A percentile compares a stretch with the other conserved stretches of the same genome.
Conservation (phyloP, 2,329 filamentous ascomycete species). For the Penicillium crustosum region DNA sequence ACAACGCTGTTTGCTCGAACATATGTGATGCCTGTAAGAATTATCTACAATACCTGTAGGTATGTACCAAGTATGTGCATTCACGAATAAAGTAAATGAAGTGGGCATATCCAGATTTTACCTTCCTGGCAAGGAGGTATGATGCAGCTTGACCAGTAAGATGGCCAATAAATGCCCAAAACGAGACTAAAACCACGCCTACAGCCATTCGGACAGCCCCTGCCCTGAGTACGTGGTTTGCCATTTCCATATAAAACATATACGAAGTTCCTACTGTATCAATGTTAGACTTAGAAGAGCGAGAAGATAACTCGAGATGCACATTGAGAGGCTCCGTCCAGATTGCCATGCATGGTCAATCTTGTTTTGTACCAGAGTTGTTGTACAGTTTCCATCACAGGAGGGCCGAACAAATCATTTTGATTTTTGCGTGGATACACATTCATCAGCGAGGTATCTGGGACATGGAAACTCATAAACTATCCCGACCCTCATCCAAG, state of each 20-base stretch:
- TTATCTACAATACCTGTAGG: background rate
- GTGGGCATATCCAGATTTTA: background rate
- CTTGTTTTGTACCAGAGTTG: slow-evolving; percentile 15
- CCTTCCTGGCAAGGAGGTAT: background rate
- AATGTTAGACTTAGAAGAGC: slow-evolving; percentile 4
- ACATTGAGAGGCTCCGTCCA: slow-evolving; percentile 17
- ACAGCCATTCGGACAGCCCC: background rate
- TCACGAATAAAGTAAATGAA: background rate
- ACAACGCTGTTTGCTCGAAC: background rate
- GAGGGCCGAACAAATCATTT: slow-evolving; percentile 38
- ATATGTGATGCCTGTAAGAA: background rate
- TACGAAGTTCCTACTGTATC: background rate
- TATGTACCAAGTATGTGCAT: background rate
- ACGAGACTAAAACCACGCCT: background rate
- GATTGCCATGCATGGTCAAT: slow-evolving; percentile 15
- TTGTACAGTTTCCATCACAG: slow-evolving; percentile 31
- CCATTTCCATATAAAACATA: background rate
- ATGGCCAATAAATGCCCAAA: background rate
- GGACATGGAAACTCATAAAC: slow-evolving; percentile 43
- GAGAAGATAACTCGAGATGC: slow-evolving; percentile 14
- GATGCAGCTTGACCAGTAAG: background rate
- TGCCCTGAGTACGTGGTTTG: background rate
- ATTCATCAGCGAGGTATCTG: slow-evolving; percentile 43
- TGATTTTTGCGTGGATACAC: slow-evolving; percentile 43
- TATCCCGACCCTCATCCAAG: slow-evolving; percentile 39